These are phyloP conservation scores for Physaria fendleri DNA, from an alignment of 345 rosid species.

Conservation along the genomic window DNA sequence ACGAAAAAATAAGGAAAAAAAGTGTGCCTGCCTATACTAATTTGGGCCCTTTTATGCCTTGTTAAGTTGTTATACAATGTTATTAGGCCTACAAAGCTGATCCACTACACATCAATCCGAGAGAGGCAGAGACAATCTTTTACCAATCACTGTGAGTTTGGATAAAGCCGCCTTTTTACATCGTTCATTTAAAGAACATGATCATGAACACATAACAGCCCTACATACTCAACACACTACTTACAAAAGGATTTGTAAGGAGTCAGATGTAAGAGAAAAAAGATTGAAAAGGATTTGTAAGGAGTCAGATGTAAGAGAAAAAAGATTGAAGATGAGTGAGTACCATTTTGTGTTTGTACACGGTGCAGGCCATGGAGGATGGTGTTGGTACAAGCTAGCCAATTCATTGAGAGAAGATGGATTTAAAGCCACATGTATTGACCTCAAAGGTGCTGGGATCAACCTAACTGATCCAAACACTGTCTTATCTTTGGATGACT, in stretches of 20 bases:
- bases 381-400: slow-evolving; percentile 56
- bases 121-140: neutral
- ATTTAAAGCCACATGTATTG: slow-evolving; percentile 39
- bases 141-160: neutral
- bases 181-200: slow-evolving; percentile 1
- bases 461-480: slow-evolving; percentile 36
- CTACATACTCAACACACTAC: neutral
- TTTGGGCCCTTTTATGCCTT: neutral
- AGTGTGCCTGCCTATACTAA: neutral
- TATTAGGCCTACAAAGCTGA: slow-evolving; percentile 10
- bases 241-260: neutral
- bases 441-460: slow-evolving; percentile 41
- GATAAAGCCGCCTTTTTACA: neutral
- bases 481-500: slow-evolving; percentile 32
- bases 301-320: neutral
- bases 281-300: neutral
- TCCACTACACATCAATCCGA: neutral
- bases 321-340: slow-evolving; percentile 6
- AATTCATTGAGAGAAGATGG: slow-evolving; percentile 28
- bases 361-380: slow-evolving; percentile 43
- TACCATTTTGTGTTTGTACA: slow-evolving; percentile 40
- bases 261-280: neutral
- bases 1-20: neutral
- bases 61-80: neutral
- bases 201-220: slow-evolving; percentile 12